A percentile compares a stretch with the other conserved stretches of the same genome.
These are phyloP conservation scores for Cornus kousa DNA, from an alignment of 148 eudicot species.

Conservation along the genomic window DNA sequence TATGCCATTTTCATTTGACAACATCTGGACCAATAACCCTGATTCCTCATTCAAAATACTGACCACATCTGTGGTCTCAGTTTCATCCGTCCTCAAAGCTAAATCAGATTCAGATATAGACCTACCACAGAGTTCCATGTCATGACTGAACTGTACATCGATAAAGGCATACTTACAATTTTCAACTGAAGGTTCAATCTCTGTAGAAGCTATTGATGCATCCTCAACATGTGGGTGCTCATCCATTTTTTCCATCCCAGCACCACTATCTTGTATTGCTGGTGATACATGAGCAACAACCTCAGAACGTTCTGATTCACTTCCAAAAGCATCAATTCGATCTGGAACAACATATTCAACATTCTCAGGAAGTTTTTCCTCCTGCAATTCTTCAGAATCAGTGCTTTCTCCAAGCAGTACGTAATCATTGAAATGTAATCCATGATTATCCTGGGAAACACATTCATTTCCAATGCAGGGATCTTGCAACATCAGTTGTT, in stretches of 20 bases:
- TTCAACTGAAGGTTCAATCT: slow-evolving; percentile 15
- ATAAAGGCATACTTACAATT: slow-evolving; percentile 5
- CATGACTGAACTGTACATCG: slow-evolving; percentile 15
- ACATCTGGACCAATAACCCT: background rate
- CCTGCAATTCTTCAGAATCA: slow-evolving; percentile 9
- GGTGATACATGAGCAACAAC: background rate
- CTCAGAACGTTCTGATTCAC: slow-evolving; percentile 1
- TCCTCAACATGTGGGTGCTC: slow-evolving; percentile 1
- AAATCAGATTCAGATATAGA: slow-evolving; percentile 23
- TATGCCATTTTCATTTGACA: background rate
- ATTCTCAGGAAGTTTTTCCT: background rate
- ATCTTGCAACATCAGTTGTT: slow-evolving; percentile 3
- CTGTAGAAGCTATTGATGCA: slow-evolving; percentile 14
- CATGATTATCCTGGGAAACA: slow-evolving; percentile 11
- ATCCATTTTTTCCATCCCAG: slow-evolving; percentile 1
- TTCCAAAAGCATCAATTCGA: slow-evolving; percentile 1
- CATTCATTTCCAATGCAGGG: slow-evolving; percentile 6
- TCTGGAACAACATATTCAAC: slow-evolving; percentile 9
- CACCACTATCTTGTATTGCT: background rate
- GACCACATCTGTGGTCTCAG: slow-evolving; percentile 13
- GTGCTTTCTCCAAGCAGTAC: background rate
- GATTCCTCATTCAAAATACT: slow-evolving; percentile 1
- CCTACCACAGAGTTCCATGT: slow-evolving; percentile 10
- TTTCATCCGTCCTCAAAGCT: slow-evolving; percentile 17
- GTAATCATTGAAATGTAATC: background rate